Base-by-base conservation (phyloP, 345 rosid genomes). In the Eucalyptus sp. region DNA sequence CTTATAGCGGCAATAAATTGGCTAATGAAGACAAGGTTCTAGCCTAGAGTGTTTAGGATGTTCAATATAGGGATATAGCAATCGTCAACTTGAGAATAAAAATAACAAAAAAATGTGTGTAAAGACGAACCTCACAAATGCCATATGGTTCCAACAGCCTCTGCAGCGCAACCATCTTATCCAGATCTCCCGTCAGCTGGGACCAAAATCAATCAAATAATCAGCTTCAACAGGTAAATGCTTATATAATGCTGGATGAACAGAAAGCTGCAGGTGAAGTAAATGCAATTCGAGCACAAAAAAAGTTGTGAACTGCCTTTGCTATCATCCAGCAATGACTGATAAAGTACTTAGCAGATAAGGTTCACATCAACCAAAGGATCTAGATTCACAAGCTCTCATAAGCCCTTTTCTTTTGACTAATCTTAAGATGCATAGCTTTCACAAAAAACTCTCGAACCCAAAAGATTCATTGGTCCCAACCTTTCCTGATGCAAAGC, bases 151-250 rank as follows among this genome's bases (percentile, higher is more conserved):
- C 99, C 92, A 97, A 91, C 91, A 97, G 88, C 91, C 98, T 96
- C 91, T 96, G 99, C 50, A 97, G 90, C 14, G 99, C 99, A 89
- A 96, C 98, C 99, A 97, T 96, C 94, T 96, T 97, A 93, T 96
- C 94, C 87, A 96, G 90, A 92, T 96, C 99, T 90, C 98, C 99
- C 2, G 98, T 95, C 52, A 97, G 97, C 99, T 97, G 93, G 79
- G 90, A 88, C 52, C 90, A 83, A 86, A 86, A 90, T 22, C 54
- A 86, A 89, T 49, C 87, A 62, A 90, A 86, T 83, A 62, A 92
- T 80, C 87, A 89, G 80, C 37, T 71, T 64, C n/a, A 37, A 20
- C 31, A 3, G 76, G 87, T 44, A 91, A 50, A 86, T 18, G 56
- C n/a, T 84, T 41, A 44, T 31, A 58, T 43, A 43, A 20, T 58